Conservation (phyloP, 805 yeast genomes). For the Saccharomycopsis fibuligera region DNA sequence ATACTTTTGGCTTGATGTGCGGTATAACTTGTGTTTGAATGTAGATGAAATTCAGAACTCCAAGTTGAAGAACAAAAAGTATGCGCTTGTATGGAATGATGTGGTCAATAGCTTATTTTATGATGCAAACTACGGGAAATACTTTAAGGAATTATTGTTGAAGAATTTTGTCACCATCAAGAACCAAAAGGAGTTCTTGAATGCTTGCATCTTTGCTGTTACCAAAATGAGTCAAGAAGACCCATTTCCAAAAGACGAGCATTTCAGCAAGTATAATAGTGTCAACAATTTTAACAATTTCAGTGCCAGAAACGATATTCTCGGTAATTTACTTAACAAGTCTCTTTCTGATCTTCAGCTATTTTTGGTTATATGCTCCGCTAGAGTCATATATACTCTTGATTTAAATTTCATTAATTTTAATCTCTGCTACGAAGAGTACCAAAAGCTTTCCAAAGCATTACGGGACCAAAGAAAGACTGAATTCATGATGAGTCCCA, state of each 20-base stretch:
- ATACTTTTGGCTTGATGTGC: constrained; percentile 20
- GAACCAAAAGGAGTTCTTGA: constrained; percentile 31
- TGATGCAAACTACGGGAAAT: constrained; percentile 5
- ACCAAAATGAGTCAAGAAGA: constrained; percentile 23
- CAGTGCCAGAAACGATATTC: constrained; percentile 14
- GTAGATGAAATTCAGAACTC: constrained; percentile 10
- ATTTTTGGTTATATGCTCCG: constrained; percentile 64
- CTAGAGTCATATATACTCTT: constrained; percentile 58
- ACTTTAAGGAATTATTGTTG: constrained; percentile 19
- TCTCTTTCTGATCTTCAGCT: constrained; percentile 67
- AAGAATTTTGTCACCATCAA: constrained; percentile 31
- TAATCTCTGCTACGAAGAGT: constrained; percentile 73
- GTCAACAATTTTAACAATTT: constrained; percentile 25
- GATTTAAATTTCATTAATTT: constrained; percentile 61
- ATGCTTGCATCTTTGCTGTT: constrained; percentile 30
- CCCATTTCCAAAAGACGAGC: constrained; percentile 23
- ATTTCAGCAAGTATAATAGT: constrained; percentile 14
- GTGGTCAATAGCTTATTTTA: constrained; percentile 19
- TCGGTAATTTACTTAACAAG: constrained; percentile 18
- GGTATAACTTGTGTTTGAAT: constrained; percentile 19
- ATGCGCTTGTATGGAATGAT: constrained; percentile 22
- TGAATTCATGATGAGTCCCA: constrained; percentile 25
- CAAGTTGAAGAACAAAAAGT: constrained; percentile 19
- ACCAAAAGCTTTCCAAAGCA: constrained; percentile 44
- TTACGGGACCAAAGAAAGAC: constrained; percentile 37